Base-by-base conservation (phyloP, 106 monocot species). In the Gastrodia elata region DNA sequence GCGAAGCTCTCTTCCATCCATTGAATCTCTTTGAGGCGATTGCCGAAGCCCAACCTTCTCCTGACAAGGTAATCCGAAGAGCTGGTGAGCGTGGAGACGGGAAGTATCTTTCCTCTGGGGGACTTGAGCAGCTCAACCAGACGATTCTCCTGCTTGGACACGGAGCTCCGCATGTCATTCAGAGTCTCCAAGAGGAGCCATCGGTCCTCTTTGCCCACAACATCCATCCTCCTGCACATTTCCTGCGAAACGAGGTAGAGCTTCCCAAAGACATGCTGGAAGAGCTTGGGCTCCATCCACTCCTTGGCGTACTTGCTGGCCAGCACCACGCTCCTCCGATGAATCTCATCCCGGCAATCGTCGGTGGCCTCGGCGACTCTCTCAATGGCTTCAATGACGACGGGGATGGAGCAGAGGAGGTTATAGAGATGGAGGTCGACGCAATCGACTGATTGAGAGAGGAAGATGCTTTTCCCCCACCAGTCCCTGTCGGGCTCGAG, bases 1-100 rank as follows among this genome's bases (percentile, higher is more conserved):
- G 79, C 84, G 32, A 89, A 93, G 61, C 74, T 93, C 74, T 86
- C 92, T 6, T 89, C 92, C 80, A 89, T 74, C 92, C 92, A 93
- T 39, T 89, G 82, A 26, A 85, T 84, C 74, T 93, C 92, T 77
- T 93, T 93, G 68, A 71, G 77, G 5, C 70, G 75, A 64, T 76
- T 74, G 10, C 55, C 70, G n/a, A 73, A 49, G 18, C 81, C 87
- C 4, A 93, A 44, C 10, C 87, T 35, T 49, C 87, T 70, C 59
- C 83, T 71, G 27, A 93, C 82, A 44, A 81, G 86, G 79, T 89
- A 93, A 26, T 93, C 87, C 20, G 77, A 71, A 5, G 79, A 74
- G 38, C 73, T 64, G 1, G 75, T 28, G 10, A 93, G 72, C 20
- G 79, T 56, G 7, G 87, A 87, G 7, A 64, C 64, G 5, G 84